A percentile compares a stretch with the other conserved stretches of the same genome.
phyloP scores from a whole-genome alignment of 345 rosid genomes.

The Triadica sebifera region DNA sequence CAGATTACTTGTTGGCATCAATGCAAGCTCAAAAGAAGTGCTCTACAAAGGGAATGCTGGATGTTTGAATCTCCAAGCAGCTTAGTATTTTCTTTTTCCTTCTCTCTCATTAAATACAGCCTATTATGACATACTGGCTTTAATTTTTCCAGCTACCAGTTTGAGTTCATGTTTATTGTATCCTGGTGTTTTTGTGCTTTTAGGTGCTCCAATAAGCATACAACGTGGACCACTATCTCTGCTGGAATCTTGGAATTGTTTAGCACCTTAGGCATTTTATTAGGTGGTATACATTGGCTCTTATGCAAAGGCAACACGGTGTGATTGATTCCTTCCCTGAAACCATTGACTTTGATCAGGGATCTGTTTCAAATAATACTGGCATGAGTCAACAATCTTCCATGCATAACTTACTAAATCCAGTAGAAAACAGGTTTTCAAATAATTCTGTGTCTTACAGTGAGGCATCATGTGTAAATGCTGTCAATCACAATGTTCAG shows the following conservation, averaged over 20 bases:
- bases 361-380: constrained; percentile 36
- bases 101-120: background rate
- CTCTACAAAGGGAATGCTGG: constrained; percentile 15
- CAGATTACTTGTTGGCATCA: constrained; percentile 13
- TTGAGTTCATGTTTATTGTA: constrained; percentile 21
- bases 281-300: constrained; percentile 33
- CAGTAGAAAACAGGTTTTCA: constrained; percentile 42
- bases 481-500: constrained; percentile 41
- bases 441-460: constrained; percentile 42
- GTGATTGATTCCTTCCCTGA: constrained; percentile 52
- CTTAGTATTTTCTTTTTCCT: background rate
- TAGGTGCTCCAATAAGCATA: constrained; percentile 24
- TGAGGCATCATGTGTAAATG: constrained; percentile 35
- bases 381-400: constrained; percentile 40
- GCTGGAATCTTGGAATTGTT: constrained; percentile 18
- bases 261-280: constrained; percentile 21
- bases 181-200: constrained; percentile 26
- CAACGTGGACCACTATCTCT: constrained; percentile 11
- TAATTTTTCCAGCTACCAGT: background rate
- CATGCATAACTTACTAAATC: constrained; percentile 43
- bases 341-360: constrained; percentile 50
- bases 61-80: background rate
- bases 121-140: background rate
- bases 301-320: constrained; percentile 61
- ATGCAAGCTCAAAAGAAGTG: constrained; percentile 21